Evolutionary conservation across 2,329 filamentous ascomycete genomes (phyloP).

Genomic region (Nothophaeocryptopus gaeumannii): DNA sequence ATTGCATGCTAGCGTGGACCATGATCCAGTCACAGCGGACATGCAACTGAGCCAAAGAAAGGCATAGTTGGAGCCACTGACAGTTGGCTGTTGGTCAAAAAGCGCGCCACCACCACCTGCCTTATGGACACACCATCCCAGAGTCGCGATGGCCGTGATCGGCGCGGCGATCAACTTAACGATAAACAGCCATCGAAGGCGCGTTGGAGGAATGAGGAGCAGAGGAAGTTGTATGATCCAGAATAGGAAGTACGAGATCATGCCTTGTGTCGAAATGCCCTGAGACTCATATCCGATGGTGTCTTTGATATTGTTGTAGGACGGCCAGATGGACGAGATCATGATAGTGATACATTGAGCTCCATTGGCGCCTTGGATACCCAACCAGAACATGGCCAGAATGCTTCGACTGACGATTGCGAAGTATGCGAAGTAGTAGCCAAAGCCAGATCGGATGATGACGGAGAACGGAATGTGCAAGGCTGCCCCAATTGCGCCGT

Average conservation of each 20-base stretch:
- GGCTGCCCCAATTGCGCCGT: conserved; percentile 46
- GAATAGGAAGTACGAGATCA: conserved; percentile 57
- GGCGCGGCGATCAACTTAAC: conserved; percentile 25
- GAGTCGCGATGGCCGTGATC: conserved; percentile 29
- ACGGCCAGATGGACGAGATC: conserved; percentile 39
- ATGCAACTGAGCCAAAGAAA: conserved; percentile 43
- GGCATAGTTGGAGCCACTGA: conserved; percentile 42
- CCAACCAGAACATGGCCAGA: conserved; percentile 29
- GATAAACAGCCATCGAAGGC: conserved; percentile 21
- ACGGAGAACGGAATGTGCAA: conserved; percentile 52
- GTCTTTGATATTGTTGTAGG: conserved; percentile 45
- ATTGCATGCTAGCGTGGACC: conserved; percentile 36
- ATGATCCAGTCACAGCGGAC: conserved; percentile 50
- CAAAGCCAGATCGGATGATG: conserved; percentile 20
- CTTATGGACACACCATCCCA: conserved; percentile 28
- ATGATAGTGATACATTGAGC: conserved; percentile 21
- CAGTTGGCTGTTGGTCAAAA: conserved; percentile 28
- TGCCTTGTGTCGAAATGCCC: conserved; percentile 56
- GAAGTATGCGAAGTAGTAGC: conserved; percentile 25
- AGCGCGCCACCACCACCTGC: conserved; percentile 21
- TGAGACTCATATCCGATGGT: conserved; percentile 44
- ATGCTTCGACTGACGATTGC: conserved; percentile 24
- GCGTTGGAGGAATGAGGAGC: not conserved
- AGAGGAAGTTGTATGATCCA: conserved; percentile 2
- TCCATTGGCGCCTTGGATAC: conserved; percentile 23